phyloP scores from a whole-genome alignment of 192 early-diverging fungal species.

The Umbelopsis sp. region DNA sequence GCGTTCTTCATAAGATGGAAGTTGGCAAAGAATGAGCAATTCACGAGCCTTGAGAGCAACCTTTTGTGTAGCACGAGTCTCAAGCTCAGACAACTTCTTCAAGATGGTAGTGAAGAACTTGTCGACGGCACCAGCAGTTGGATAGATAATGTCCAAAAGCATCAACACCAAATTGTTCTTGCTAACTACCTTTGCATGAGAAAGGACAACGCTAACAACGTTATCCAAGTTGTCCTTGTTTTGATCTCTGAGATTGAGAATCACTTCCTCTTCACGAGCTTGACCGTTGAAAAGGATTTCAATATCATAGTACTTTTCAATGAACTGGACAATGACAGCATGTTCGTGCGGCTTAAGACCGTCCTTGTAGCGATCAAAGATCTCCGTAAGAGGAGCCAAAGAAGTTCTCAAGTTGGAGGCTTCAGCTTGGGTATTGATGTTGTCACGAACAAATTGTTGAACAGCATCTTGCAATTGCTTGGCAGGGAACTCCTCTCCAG shows the following conservation, averaged over 20 bases:
- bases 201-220: conserved; percentile 71
- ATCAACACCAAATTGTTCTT: conserved; percentile 79
- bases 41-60: conserved; percentile 95
- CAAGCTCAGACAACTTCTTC: conserved; percentile 77
- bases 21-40: conserved; percentile 88
- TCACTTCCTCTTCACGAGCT: conserved; percentile 80
- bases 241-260: conserved; percentile 83
- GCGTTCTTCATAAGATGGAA: conserved; percentile 91
- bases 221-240: conserved; percentile 79
- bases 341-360: conserved; percentile 81
- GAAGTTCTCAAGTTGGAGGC: conserved; percentile 58
- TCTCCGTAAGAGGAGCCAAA: conserved; percentile 64
- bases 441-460: conserved; percentile 46
- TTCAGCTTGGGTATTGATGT: conserved; percentile 65
- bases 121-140: conserved; percentile 65
- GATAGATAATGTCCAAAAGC: conserved; percentile 81
- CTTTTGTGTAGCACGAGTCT: conserved; percentile 76
- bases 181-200: conserved; percentile 78
- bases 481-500: conserved; percentile 69
- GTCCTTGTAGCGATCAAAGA: conserved; percentile 69
- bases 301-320: conserved; percentile 84
- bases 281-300: conserved; percentile 80
- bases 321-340: conserved; percentile 67
- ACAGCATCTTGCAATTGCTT: conserved; percentile 66
- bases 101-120: conserved; percentile 77